Base-by-base conservation (phyloP, 108 stramenopile genomes). In the Conticribra weissflogii region DNA sequence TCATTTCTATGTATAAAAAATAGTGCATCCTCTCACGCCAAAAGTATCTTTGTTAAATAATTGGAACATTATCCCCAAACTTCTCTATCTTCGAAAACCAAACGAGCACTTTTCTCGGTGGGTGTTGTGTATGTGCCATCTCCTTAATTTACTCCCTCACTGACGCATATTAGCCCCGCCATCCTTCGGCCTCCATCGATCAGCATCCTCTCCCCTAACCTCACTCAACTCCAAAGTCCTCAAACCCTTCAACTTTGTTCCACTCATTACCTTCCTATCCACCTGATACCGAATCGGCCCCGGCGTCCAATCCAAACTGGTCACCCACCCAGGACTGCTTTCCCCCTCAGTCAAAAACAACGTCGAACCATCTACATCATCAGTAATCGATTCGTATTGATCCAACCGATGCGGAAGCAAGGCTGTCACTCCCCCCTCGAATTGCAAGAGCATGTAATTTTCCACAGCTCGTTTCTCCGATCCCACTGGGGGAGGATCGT, bases 401-500 rank as follows among this genome's bases (percentile, higher is more conserved):
- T 93, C 86, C 56, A 96, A 78, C 27, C 63, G 44, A 66, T 81
- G 86, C 3, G 94, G 94, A 32, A 96, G 74, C 8, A 96, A 63
- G 9, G 82, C 76, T 34, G 91, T 91, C 1, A 90, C 94, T 4
- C 85, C 83, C 3, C 94, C 94, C 59, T 93, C 91, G 47, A 96
- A 78, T 74, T 93, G 87, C 8, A 96, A 59, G 50, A 85, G 45
- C 83, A 96, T 76, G 67, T 93, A 93, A 41, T 79, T 79, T 29
- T 77, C 75, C 14, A 72, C 60, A 17, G 84, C 87, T 58, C 86
- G 81, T 52, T 76, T 84, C 29, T 89, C 90, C 19, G 63, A 54
- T n/a, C 86, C 87, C 16, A 93, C 86, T 1, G 92, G 92, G 19
- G 95, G 95, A 8, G 90, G 92, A 71, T 96, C 95, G 63, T 89